Base-by-base conservation (phyloP, 768 basidiomycete species). In the Russula foetens region DNA sequence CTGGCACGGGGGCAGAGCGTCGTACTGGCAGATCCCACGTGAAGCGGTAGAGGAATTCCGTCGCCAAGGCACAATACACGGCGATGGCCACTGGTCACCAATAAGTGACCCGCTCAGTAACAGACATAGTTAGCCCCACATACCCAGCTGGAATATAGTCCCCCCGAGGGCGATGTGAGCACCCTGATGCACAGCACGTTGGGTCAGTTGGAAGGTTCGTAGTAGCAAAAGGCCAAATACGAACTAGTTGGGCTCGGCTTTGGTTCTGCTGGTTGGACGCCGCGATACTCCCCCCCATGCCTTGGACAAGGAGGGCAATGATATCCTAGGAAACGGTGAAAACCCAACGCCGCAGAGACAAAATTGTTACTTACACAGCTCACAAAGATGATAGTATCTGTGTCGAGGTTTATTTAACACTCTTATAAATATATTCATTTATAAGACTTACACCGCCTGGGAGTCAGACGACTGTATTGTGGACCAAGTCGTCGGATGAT, bases 381-480 rank as follows among this genome's bases (percentile, higher is more conserved):
- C 12, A 63, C 39, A 24, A 66, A 63, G 19, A 60, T 45, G 23
- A 38, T 56, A 1, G 54, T 51, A 33, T 66, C 64, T 66, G 15
- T 17, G 23, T 23, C 31, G 14, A 41, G n/a, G n/a, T n/a, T 6
- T 11, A 12, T 35, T 35, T 35, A 5, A 6, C 9, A 35, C n/a
- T n/a, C n/a, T n/a, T n/a, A n/a, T n/a, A n/a, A n/a, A n/a, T n/a
- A n/a, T n/a, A n/a, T n/a, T n/a, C n/a, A n/a, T n/a, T n/a, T n/a
- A n/a, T 41, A 41, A 0, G 24, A 63, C 62, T 35, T 45, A 64
- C 63, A 63, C 44, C 62, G 48, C 11, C 51, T 54, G 14, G 65
- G 53, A 24, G 50, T 57, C 38, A 66, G 55, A n/a, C 65, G 58
- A 26, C 64, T 63, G 41, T 60, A 64, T 48, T 59, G 63, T 5